Percentiles rank a stretch among this genome's conserved stretches.
phyloP scores from a whole-genome alignment of 192 early-diverging fungal genomes.

The Paraglomus brasilianum region DNA sequence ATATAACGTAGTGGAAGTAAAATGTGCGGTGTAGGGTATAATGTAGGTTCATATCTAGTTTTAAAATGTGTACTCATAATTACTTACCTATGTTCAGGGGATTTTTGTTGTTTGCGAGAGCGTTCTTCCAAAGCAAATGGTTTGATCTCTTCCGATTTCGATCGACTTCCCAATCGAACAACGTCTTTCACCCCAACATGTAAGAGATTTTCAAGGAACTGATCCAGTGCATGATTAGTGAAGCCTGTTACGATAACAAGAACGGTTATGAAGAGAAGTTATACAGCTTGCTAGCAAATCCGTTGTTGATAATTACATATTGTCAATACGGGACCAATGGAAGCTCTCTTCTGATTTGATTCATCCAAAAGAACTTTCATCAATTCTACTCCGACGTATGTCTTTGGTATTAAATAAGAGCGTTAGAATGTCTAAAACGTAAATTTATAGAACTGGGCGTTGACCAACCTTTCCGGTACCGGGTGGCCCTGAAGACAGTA shows the following conservation, averaged over 20 bases:
- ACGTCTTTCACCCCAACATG: constrained; percentile 39
- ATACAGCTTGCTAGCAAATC: constrained; percentile 6
- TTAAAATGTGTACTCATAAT: not conserved
- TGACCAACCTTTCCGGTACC: constrained; percentile 45
- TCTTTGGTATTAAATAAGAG: constrained; percentile 14
- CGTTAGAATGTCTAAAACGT: constrained; percentile 8
- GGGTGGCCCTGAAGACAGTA: constrained; percentile 39
- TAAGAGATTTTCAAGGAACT: constrained; percentile 56
- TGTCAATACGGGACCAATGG: constrained; percentile 45
- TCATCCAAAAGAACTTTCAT: constrained; percentile 40
- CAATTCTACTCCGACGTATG: constrained; percentile 51
- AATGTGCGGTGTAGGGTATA: not conserved
- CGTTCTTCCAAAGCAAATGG: constrained; percentile 29
- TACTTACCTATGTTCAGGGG: not conserved
- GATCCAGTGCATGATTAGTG: constrained; percentile 64
- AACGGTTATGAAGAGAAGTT: constrained; percentile 34
- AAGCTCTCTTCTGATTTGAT: constrained; percentile 27
- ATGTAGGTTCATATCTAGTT: constrained; percentile 27
- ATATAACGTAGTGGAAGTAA: too few relatives aligned
- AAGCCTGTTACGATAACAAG: constrained; percentile 39
- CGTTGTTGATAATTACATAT: constrained; percentile 35
- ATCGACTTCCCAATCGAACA: constrained; percentile 50
- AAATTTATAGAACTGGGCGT: not conserved
- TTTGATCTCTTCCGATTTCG: constrained; percentile 34
- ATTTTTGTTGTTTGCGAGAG: constrained; percentile 24